Evolutionary conservation across 352 stramenopile species (phyloP), one percentile per base, ranked within the genome.

Genomic region (Saprolegnia diclina): DNA sequence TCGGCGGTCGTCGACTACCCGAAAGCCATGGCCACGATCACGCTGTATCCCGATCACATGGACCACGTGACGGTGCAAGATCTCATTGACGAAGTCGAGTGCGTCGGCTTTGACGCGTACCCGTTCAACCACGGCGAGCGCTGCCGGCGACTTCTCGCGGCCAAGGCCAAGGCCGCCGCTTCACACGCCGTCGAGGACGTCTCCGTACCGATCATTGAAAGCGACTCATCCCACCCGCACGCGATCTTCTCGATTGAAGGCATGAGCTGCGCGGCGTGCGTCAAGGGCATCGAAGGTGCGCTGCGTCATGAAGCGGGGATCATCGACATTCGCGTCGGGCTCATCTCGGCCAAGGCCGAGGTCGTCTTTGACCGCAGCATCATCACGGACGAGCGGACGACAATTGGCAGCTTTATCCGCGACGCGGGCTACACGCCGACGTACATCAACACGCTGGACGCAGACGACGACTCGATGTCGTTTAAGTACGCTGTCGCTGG

Each of bases 261-360:
- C 56, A 93, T 93, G 87, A 93, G 83, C 71, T 95, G 85, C 65
- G 87, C 87, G 2, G 87, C 87, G 10, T 95, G 87, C 66, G 87
- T 93, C 61, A 95, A 95, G 73, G 81, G 82, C 62, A 93, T 95
- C 48, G 85, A 95, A 77, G 83, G 93, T 65, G 77, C 88, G 29
- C 40, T 95, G 61, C 76, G 74, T 63, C 82, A 88, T 54, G 68
- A 74, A 45, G 66, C 75, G 13, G 87, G 87, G 29, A 85, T 95
- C 38, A 40, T 92, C 22, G 77, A 92, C 63, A 92, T 82, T 50
- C 85, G 85, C 57, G 85, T 95, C 35, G 87, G 87, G 0, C 75
- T 95, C 50, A 93, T 95, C 71, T 90, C 81, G 59, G 83, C 92
- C 71, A 95, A 93, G 74, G 87, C 87, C 24, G 87, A 95, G 48